phyloP scores from a whole-genome alignment of 2,329 filamentous ascomycete genomes.

The Chaetomiaceae sp. region DNA sequence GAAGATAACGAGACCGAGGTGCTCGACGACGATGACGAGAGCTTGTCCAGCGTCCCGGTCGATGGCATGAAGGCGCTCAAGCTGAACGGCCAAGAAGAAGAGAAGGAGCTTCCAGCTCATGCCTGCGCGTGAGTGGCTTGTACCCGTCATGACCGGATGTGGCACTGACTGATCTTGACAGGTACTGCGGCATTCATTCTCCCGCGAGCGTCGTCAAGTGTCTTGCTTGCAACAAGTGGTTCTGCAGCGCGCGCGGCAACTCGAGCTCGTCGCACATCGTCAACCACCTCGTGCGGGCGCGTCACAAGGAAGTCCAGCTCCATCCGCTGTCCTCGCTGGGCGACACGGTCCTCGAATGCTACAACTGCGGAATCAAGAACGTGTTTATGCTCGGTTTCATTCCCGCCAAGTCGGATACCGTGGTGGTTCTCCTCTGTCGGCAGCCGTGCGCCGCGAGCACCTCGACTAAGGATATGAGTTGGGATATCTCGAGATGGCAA shows the following conservation, averaged over 20 bases:
- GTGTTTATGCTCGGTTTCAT: slow-evolving; percentile 97
- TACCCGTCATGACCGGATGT: not conserved
- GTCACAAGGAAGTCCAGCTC: slow-evolving; percentile 97
- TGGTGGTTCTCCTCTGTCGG: slow-evolving; percentile 92
- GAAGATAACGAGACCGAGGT: slow-evolving; percentile 84
- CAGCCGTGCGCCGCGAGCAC: slow-evolving; percentile 93
- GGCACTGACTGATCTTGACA: slow-evolving; percentile 35
- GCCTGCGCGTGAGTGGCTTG: slow-evolving; percentile 85
- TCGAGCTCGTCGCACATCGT: slow-evolving; percentile 96
- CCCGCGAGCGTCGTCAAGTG: slow-evolving; percentile 95
- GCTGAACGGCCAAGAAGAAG: slow-evolving; percentile 60
- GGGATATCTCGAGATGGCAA: slow-evolving; percentile 97
- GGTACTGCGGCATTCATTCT: slow-evolving; percentile 96
- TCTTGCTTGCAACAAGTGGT: slow-evolving; percentile 94
- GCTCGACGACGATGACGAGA: slow-evolving; percentile 75
- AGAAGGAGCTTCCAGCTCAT: slow-evolving; percentile 86
- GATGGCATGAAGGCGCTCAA: slow-evolving; percentile 65
- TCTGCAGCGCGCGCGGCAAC: slow-evolving; percentile 95
- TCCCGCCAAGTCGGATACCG: slow-evolving; percentile 95
- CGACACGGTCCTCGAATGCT: slow-evolving; percentile 95
- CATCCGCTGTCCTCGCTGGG: slow-evolving; percentile 89
- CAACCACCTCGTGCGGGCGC: slow-evolving; percentile 92
- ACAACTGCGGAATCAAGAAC: slow-evolving; percentile 99
- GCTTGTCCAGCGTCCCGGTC: slow-evolving; percentile 71
- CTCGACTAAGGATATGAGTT: slow-evolving; percentile 99